phyloP scores from a whole-genome alignment of 2,329 filamentous ascomycete genomes.

The Orbilia oligospora region DNA sequence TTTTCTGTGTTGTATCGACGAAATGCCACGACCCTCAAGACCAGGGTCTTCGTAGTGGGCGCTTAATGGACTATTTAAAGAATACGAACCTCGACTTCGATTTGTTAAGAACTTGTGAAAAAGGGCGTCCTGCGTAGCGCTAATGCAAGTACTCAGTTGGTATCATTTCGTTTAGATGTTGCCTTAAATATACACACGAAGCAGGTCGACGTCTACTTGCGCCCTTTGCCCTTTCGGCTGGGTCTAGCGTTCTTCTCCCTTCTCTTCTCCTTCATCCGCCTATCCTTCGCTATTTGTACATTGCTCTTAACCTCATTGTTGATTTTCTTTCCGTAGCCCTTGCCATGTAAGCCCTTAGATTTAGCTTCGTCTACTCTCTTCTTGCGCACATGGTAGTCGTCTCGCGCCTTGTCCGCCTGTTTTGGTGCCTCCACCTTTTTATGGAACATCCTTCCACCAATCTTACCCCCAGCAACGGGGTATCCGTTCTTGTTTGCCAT shows the following conservation, averaged over 20 bases:
- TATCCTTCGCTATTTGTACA: conserved; percentile 86
- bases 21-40: background rate
- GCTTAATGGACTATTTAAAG: conserved; percentile 47
- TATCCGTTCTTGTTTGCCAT: conserved; percentile 67
- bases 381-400: conserved; percentile 91
- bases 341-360: conserved; percentile 82
- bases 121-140: conserved; percentile 3
- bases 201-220: conserved; percentile 40
- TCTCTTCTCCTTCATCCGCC: conserved; percentile 81
- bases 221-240: conserved; percentile 68
- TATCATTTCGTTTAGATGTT: conserved; percentile 29
- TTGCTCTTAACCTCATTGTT: conserved; percentile 81
- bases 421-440: conserved; percentile 90
- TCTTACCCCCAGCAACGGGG: conserved; percentile 72
- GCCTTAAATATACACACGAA: conserved; percentile 41
- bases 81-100: background rate
- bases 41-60: conserved; percentile 29
- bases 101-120: background rate
- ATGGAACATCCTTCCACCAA: conserved; percentile 70
- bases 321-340: conserved; percentile 80
- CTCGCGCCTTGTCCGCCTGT: conserved; percentile 89
- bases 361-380: conserved; percentile 88
- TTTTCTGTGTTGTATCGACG: conserved; percentile 16
- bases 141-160: conserved; percentile 25
- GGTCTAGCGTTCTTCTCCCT: conserved; percentile 91